A percentile compares a stretch with the other conserved stretches of the same genome.
phyloP scores from a whole-genome alignment of 345 rosid genomes.

The Linum tenue region DNA sequence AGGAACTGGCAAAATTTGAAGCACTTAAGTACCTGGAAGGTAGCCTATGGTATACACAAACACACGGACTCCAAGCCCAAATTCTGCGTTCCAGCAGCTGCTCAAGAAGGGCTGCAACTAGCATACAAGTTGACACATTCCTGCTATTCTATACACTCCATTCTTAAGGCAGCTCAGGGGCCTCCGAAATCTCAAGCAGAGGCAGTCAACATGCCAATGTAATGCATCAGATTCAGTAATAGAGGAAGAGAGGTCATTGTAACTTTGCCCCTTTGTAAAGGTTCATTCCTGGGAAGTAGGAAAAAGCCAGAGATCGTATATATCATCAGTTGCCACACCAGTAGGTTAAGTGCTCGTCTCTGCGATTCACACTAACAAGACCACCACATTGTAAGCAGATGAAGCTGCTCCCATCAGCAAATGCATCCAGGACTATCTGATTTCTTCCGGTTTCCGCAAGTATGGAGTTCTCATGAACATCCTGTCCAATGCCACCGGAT shows the following conservation, averaged over 20 bases:
- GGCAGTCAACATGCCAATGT: background rate
- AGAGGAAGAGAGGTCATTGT: too few species aligned
- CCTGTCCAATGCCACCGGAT: slow-evolving; percentile 18
- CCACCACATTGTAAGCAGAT: slow-evolving; percentile 89
- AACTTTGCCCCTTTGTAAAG: background rate
- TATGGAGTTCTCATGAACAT: slow-evolving; percentile 52
- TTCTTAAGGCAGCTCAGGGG: background rate
- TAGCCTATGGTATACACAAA: background rate
- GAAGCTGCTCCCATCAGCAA: slow-evolving; percentile 90
- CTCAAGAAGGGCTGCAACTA: too few species aligned
- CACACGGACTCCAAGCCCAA: background rate
- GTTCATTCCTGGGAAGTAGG: background rate
- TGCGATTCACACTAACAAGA: slow-evolving; percentile 74
- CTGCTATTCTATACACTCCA: background rate
- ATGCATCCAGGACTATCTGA: slow-evolving; percentile 81
- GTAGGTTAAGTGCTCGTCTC: slow-evolving; percentile 79
- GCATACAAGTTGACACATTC: background rate
- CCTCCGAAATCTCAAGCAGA: background rate
- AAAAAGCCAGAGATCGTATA: background rate
- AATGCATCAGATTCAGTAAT: background rate
- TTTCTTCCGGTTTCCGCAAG: slow-evolving; percentile 69
- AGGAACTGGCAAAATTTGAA: background rate
- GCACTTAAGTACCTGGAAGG: background rate
- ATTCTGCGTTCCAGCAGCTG: background rate
- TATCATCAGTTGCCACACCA: slow-evolving; percentile 48